These are phyloP conservation scores for Diaporthe ilicicola DNA, from an alignment of 2,329 filamentous ascomycete genomes.

Conservation along the genomic window DNA sequence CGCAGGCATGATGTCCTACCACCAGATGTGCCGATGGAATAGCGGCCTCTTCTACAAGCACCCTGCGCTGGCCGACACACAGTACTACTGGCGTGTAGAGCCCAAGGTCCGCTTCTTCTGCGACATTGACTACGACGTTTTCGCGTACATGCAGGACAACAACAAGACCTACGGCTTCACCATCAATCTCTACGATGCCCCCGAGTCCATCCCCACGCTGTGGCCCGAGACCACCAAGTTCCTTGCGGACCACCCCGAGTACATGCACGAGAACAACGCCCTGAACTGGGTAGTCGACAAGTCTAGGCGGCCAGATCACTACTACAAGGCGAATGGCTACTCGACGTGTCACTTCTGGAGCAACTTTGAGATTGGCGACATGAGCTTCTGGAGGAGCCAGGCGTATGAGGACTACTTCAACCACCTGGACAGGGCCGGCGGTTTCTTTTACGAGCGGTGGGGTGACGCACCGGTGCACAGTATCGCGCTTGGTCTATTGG, in stretches of 20 bases:
- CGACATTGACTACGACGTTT: conserved; percentile 97
- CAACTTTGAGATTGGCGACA: conserved; percentile 96
- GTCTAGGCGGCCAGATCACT: conserved; percentile 79
- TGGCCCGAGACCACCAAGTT: conserved; percentile 98
- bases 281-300: conserved; percentile 88
- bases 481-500: conserved; percentile 90
- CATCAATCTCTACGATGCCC: conserved; percentile 94
- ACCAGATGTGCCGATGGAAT: conserved; percentile 99
- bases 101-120: conserved; percentile 99
- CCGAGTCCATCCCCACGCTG: conserved; percentile 83
- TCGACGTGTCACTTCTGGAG: conserved; percentile 99
- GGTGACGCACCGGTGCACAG: conserved; percentile 97
- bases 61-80: conserved; percentile 80
- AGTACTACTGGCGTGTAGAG: conserved; percentile 99
- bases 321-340: conserved; percentile 85
- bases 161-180: conserved; percentile 99
- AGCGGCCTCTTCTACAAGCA: conserved; percentile 98
- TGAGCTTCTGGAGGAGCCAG: conserved; percentile 91
- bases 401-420: conserved; percentile 96
- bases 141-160: conserved; percentile 96
- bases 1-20: conserved; percentile 87
- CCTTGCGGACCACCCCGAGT: conserved; percentile 82
- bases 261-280: conserved; percentile 85
- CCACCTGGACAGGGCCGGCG: conserved; percentile 90
- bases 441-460: conserved; percentile 99